These are phyloP conservation scores for Zanthoxylum bungeanum DNA, from an alignment of 345 rosid genomes.

Conservation along the genomic window DNA sequence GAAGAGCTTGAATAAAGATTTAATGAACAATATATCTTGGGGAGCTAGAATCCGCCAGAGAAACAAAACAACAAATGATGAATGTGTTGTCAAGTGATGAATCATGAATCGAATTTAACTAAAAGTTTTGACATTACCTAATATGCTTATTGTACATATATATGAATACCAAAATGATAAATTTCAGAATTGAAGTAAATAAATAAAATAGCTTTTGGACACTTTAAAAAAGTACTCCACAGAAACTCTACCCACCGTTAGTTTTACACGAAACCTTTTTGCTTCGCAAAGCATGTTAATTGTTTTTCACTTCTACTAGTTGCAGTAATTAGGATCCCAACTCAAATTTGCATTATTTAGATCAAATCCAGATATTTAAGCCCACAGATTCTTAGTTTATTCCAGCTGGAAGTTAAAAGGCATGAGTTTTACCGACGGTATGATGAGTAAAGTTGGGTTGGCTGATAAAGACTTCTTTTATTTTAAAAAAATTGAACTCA, in stretches of 20 bases:
- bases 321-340: not conserved
- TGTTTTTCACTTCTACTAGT: not conserved
- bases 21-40: conserved; percentile 17
- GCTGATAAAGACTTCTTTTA: too few species aligned
- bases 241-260: not conserved
- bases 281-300: not conserved
- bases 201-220: not conserved
- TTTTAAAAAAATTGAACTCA: too few species aligned
- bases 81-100: too few species aligned
- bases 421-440: too few species aligned
- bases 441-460: too few species aligned
- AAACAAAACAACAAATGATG: not conserved
- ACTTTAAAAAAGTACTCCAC: not conserved
- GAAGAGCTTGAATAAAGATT: conserved; percentile 8
- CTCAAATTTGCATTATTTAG: not conserved
- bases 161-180: not conserved
- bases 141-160: not conserved
- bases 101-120: too few species aligned
- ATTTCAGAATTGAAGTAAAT: not conserved
- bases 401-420: too few species aligned
- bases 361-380: not conserved
- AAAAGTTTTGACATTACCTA: not conserved
- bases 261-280: not conserved
- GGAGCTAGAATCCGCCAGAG: conserved; percentile 22
- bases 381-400: too few species aligned